phyloP scores from a whole-genome alignment of 371 early-diverging fungal genomes.

The Mortierella sp. region DNA sequence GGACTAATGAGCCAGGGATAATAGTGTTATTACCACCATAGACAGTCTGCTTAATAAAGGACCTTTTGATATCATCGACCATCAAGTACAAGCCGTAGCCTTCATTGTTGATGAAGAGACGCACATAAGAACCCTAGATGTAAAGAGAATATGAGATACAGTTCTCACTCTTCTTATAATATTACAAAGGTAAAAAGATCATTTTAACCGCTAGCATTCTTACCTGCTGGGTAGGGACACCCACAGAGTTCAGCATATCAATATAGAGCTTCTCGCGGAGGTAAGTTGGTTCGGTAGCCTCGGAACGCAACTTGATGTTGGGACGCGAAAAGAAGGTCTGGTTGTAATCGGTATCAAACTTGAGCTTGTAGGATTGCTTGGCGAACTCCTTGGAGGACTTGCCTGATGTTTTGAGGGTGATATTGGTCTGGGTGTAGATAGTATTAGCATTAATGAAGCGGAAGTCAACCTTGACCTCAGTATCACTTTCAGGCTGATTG shows the following conservation, averaged over 20 bases:
- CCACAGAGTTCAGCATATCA: slow-evolving; percentile 65
- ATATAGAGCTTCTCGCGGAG: slow-evolving; percentile 65
- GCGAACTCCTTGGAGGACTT: slow-evolving; percentile 69
- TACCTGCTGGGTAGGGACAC: slow-evolving; percentile 63
- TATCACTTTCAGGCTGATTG: slow-evolving; percentile 47
- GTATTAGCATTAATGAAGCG: slow-evolving; percentile 63
- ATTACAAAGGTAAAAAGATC: background rate
- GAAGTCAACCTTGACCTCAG: slow-evolving; percentile 50
- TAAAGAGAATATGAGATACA: background rate
- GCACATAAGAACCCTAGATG: slow-evolving; percentile 57
- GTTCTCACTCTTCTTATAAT: background rate
- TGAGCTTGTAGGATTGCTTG: slow-evolving; percentile 67
- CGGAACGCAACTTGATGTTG: slow-evolving; percentile 64
- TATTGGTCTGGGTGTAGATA: slow-evolving; percentile 57
- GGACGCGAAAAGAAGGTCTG: slow-evolving; percentile 63
- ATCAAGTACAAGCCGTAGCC: slow-evolving; percentile 67
- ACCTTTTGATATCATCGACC: slow-evolving; percentile 68
- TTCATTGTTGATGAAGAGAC: slow-evolving; percentile 65
- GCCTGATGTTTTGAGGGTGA: slow-evolving; percentile 64
- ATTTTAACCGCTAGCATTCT: background rate
- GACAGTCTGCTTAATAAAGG: slow-evolving; percentile 60
- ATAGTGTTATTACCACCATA: slow-evolving; percentile 58
- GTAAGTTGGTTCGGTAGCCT: slow-evolving; percentile 64
- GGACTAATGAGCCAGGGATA: slow-evolving; percentile 60
- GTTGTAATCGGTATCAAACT: slow-evolving; percentile 60